These are phyloP conservation scores for Xylariaceae sp. DNA, from an alignment of 2,329 filamentous ascomycete species.

Conservation along the genomic window DNA sequence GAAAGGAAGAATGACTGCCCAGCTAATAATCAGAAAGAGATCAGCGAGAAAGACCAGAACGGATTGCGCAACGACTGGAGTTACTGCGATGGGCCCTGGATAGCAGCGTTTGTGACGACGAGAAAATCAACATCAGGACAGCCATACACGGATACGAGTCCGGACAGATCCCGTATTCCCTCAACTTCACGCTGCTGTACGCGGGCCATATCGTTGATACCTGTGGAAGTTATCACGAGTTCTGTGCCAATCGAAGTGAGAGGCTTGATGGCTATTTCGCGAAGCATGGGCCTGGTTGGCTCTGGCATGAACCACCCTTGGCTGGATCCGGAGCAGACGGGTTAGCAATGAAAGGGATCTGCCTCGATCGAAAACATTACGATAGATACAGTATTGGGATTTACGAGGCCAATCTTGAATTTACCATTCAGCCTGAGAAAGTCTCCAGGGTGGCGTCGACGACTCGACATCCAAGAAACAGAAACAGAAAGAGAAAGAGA, in stretches of 20 bases:
- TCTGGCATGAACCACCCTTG: slow-evolving; percentile 44
- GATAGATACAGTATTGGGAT: slow-evolving; percentile 25
- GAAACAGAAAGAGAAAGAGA: not conserved
- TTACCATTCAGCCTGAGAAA: slow-evolving; percentile 2
- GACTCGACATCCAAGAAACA: not conserved
- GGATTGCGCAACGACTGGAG: slow-evolving; percentile 33
- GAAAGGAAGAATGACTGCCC: not conserved
- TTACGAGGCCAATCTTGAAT: slow-evolving; percentile 20
- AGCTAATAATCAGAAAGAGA: slow-evolving; percentile 21
- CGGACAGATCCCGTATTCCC: slow-evolving; percentile 37
- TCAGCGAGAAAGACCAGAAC: slow-evolving; percentile 26
- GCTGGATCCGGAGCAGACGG: slow-evolving; percentile 18
- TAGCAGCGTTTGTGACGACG: slow-evolving; percentile 33
- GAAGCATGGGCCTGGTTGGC: slow-evolving; percentile 37
- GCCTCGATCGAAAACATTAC: slow-evolving; percentile 21
- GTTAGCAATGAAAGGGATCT: slow-evolving; percentile 32
- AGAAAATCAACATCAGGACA: slow-evolving; percentile 38
- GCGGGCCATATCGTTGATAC: slow-evolving; percentile 39
- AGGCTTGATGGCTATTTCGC: slow-evolving; percentile 37
- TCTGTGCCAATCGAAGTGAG: slow-evolving; percentile 35
- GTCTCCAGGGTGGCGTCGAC: not conserved
- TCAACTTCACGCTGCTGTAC: slow-evolving; percentile 39
- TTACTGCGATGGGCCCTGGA: slow-evolving; percentile 31
- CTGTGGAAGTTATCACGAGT: slow-evolving; percentile 35
- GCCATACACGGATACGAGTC: slow-evolving; percentile 39